Conservation (phyloP, 164 flowering plant species). For the Vitis riparia region DNA sequence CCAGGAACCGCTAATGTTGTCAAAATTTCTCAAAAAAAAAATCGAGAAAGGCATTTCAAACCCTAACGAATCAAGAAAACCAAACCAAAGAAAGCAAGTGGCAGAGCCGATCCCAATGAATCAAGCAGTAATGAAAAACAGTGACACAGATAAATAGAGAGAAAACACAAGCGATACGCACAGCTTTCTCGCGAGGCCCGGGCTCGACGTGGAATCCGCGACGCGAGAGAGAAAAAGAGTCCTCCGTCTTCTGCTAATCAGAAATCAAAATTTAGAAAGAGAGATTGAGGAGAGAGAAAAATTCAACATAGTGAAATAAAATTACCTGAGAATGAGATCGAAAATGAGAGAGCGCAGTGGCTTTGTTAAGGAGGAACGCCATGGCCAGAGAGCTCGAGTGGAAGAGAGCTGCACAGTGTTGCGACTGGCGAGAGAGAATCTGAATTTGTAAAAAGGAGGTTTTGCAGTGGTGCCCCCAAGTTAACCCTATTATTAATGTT, state of each 20-base stretch:
- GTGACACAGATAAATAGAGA: background rate
- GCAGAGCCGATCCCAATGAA: background rate
- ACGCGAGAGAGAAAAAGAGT: conserved; percentile 28
- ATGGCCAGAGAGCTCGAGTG: conserved; percentile 12
- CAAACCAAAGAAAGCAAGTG: background rate
- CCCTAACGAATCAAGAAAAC: background rate
- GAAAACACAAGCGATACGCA: conserved; percentile 26
- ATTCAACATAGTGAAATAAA: background rate
- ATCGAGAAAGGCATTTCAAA: background rate
- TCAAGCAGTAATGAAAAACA: background rate
- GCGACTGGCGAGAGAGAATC: background rate
- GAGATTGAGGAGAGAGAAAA: background rate
- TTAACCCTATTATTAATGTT: too few species aligned
- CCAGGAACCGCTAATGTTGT: too few species aligned
- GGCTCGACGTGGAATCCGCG: conserved; percentile 59
- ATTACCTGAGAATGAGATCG: conserved; percentile 49
- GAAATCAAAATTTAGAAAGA: background rate
- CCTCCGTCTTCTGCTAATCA: conserved; percentile 27
- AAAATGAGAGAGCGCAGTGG: conserved; percentile 33
- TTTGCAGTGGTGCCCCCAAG: background rate
- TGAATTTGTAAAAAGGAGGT: background rate
- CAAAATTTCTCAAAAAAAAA: background rate
- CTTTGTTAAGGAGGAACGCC: conserved; percentile 52
- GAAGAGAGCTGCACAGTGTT: background rate
- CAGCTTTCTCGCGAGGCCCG: conserved; percentile 78